Conservation (phyloP, 768 basidiomycete genomes). For the Daedaleopsis sinensis region DNA sequence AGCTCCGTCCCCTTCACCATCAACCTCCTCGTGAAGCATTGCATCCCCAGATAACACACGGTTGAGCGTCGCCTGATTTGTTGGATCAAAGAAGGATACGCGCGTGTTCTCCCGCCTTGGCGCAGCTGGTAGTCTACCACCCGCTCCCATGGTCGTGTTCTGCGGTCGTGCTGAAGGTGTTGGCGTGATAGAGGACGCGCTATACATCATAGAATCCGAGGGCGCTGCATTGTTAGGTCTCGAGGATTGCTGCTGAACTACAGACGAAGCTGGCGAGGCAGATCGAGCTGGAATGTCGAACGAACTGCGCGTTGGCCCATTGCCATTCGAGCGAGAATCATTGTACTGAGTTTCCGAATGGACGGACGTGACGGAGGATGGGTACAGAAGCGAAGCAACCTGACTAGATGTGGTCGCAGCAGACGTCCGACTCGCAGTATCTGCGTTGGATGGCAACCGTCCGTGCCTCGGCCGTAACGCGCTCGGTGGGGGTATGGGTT, state of each 20-base stretch:
- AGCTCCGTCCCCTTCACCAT: constrained; percentile 50
- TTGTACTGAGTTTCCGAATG: constrained; percentile 18
- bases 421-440: constrained; percentile 22
- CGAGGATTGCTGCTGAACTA: constrained; percentile 16
- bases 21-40: constrained; percentile 38
- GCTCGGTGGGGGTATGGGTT: constrained; percentile 30
- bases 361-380: constrained; percentile 27
- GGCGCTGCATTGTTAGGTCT: constrained; percentile 13
- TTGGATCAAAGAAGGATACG: constrained; percentile 81
- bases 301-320: constrained; percentile 3
- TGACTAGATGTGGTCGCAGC: constrained; percentile 33
- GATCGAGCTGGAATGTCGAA: constrained; percentile 13
- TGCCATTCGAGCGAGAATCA: constrained; percentile 11
- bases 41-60: constrained; percentile 56
- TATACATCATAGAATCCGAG: constrained; percentile 4
- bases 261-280: constrained; percentile 12
- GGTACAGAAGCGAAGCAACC: constrained; percentile 28
- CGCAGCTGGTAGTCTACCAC: constrained; percentile 35
- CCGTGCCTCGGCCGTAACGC: constrained; percentile 38
- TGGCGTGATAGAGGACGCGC: not conserved
- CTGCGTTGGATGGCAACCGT: constrained; percentile 50
- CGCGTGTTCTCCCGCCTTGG: constrained; percentile 67
- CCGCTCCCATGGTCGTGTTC: constrained; percentile 9
- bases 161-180: constrained; percentile 11
- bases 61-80: constrained; percentile 74